A percentile compares a stretch with the other conserved stretches of the same genome.
phyloP scores from a whole-genome alignment of 1,139 yeast genomes.

The Saccharomyces uvarum region DNA sequence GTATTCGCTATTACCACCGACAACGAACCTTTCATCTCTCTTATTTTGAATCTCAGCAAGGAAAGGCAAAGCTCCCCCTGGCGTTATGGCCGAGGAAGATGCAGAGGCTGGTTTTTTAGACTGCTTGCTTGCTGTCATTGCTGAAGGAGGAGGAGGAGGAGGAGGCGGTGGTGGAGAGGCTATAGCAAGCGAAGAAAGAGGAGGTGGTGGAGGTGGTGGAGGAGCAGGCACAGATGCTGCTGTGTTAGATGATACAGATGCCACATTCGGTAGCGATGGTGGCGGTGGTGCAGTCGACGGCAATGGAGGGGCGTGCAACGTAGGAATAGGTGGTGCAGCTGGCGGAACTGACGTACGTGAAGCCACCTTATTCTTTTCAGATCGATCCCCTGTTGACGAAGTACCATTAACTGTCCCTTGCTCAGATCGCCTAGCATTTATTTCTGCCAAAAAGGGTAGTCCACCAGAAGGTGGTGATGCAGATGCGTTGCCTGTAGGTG shows the following conservation, averaged over 20 bases:
- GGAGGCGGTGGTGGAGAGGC: constrained; percentile 18
- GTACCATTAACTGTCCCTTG: constrained; percentile 11
- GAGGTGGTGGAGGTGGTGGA: constrained; percentile 17
- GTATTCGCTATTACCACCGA: constrained; percentile 30
- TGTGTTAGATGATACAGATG: background rate
- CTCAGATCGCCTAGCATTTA: constrained; percentile 22
- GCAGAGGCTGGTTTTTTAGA: constrained; percentile 6
- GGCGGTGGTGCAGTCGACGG: background rate
- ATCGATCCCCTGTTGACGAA: background rate
- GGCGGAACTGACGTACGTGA: background rate
- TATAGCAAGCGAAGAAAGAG: constrained; percentile 8
- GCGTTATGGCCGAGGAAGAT: constrained; percentile 11
- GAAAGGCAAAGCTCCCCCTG: constrained; percentile 37
- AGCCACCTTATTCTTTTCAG: background rate
- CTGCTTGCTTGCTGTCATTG: constrained; percentile 10
- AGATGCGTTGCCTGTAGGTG: background rate
- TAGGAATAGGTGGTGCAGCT: constrained; percentile 1
- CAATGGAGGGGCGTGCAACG: background rate
- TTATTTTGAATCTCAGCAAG: constrained; percentile 50
- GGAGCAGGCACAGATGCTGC: constrained; percentile 1
- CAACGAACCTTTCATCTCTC: constrained; percentile 46
- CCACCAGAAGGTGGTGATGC: constrained; percentile 9
- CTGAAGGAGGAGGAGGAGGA: constrained; percentile 12
- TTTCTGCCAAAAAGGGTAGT: constrained; percentile 21
- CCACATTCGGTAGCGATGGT: background rate